Base-by-base conservation (phyloP, 2,329 filamentous ascomycete genomes). In the Fusarium falciforme region DNA sequence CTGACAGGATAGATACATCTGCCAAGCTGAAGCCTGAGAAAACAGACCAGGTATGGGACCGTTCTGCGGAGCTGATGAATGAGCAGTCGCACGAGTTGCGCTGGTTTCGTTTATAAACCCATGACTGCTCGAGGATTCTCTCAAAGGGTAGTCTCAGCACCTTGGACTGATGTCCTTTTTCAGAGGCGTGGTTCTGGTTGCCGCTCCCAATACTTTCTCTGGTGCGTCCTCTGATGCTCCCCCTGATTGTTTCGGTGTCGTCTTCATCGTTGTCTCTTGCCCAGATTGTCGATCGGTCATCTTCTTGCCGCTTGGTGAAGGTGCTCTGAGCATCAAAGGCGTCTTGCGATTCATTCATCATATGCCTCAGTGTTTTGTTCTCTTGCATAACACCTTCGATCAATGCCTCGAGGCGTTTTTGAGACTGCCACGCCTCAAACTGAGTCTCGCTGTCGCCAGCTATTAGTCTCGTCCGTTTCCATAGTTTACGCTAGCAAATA, bases 11-110 rank as follows among this genome's bases (percentile, higher is more conserved):
- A 6, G 57, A 59, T 6, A 59, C 57, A 20, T 40, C 57, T 20
- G 57, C 57, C 57, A 59, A 59, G 25, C 57, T 59, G 7, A 59
- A 38, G 12, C 57, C 57, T 9, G 57, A 59, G 57, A 59, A 59
- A n/a, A 59, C 25, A 59, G 57, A 59, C 57, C 57, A 59, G 22
- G 57, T 25, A 14, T 59, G 17, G 3, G 35, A 40, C 20, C 57
- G 57, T 38, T 10, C 35, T 5, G 33, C 20, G 16, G 57, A 38
- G 35, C 57, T 59, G 36, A 59, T 42, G 35, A 59, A 59, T 9
- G 57, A 59, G 20, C 33, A 40, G 35, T 59, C 57, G 57, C 35
- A 59, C 20, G 27, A 38, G 57, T 59, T 59, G 57, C 33, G 57
- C 35, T 20, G 57, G 35, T 40, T 59, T 16, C 57, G 57, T 16